Evolutionary conservation across 2,329 filamentous ascomycete species (phyloP), one percentile per base, ranked within the genome.

Genomic region (Rhinocladiella similis): DNA sequence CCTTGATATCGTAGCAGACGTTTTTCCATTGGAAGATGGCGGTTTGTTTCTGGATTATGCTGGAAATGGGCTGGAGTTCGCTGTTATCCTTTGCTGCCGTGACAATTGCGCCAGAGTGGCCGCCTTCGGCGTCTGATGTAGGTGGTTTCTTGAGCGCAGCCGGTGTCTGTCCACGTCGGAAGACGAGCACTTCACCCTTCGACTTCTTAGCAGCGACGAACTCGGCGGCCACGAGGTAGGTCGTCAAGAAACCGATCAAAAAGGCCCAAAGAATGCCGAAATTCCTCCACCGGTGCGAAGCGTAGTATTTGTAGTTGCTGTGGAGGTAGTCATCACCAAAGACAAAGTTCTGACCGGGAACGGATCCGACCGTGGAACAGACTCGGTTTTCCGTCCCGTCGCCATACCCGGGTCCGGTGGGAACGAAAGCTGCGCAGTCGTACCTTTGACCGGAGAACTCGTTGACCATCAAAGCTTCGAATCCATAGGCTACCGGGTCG

Each of bases 1-100:
- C 91, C 66, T 84, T 84, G 69, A 91, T 88, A 57, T 90, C 86
- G 66, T 90, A 96, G 74, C 87, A 91, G 1, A 96, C 87, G 65
- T 93, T 81, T 62, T 86, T 82, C 91, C 91, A 96, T 68, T 91
- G 88, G 78, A 95, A 95, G 59, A 92, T 84, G 19, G 89, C 88
- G 3, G 84, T 90, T 68, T 90, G 86, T 62, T 77, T 79, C 66
- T 84, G 81, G 50, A 86, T 85, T 39, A 67, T 69, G 19, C 69
- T 70, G 29, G 70, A 67, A 39, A 65, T 66, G 16, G 53, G 50
- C 35, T 59, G 46, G 3, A 58, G 49, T 29, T 57, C 53, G 12
- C 47, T 41, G 46, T 41, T 4, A 36, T 56, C 27, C 61, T 72
- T 75, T 46, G 73, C 67, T 4, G 69, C 64, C 3, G 67, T 46